Conservation (phyloP, 352 stramenopile species). For the Phytophthora niederhauseri region DNA sequence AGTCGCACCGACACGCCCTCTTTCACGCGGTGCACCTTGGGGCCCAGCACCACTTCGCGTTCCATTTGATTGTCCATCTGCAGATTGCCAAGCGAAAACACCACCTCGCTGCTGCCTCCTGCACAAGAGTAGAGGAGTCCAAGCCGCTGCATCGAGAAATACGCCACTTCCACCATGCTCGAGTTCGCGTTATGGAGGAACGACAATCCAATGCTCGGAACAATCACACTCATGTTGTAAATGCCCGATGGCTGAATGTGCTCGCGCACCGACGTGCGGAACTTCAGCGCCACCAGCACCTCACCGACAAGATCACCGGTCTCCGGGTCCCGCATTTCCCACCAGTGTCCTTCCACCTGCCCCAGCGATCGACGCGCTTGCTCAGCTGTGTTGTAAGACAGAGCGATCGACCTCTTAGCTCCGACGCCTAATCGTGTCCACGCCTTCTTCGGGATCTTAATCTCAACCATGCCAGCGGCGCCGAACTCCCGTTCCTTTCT, state of each 20-base stretch:
- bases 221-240: slow-evolving; percentile 77
- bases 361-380: slow-evolving; percentile 74
- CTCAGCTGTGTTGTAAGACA: slow-evolving; percentile 80
- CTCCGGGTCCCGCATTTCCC: slow-evolving; percentile 81
- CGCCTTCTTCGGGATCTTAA: slow-evolving; percentile 85
- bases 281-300: slow-evolving; percentile 86
- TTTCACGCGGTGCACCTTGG: slow-evolving; percentile 85
- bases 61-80: slow-evolving; percentile 94
- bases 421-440: slow-evolving; percentile 76
- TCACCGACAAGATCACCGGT: slow-evolving; percentile 77
- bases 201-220: slow-evolving; percentile 83
- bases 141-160: slow-evolving; percentile 82
- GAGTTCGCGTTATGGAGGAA: slow-evolving; percentile 89
- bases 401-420: slow-evolving; percentile 71
- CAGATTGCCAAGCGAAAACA: slow-evolving; percentile 83
- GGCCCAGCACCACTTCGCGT: slow-evolving; percentile 78
- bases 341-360: slow-evolving; percentile 82
- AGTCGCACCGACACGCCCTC: slow-evolving; percentile 87
- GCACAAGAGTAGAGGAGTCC: slow-evolving; percentile 79
- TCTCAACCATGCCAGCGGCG: slow-evolving; percentile 68
- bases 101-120: slow-evolving; percentile 80
- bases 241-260: slow-evolving; percentile 61
- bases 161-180: slow-evolving; percentile 88
- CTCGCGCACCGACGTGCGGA: slow-evolving; percentile 65
- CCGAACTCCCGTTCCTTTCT: slow-evolving; percentile 39